Base-by-base conservation (phyloP, 2,329 filamentous ascomycete species). In the Neonectria magnoliae region DNA sequence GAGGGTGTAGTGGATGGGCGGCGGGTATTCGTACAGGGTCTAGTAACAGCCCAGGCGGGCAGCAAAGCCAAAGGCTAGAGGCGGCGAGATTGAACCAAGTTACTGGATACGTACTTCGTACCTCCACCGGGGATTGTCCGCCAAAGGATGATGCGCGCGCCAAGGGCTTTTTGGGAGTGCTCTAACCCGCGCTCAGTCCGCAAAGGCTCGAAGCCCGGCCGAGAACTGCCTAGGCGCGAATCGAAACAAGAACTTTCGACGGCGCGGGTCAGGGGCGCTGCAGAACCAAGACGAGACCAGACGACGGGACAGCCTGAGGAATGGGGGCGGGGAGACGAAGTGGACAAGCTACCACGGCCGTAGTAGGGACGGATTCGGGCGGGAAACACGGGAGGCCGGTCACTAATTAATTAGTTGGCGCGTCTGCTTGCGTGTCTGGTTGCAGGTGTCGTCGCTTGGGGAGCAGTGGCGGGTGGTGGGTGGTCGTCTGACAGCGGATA, bases 181-280 rank as follows among this genome's bases (percentile, higher is more conserved):
- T 59, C 50, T 55, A 55, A 58, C 60, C 60, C 31, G 60, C 54
- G 31, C 54, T 58, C 50, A 55, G 50, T 59, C 42, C 52, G 38
- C 31, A 31, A 20, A 47, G 33, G 18, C 36, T 7, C 42, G 55
- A 55, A 55, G 16, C 20, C 48, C 55, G 42, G 55, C 60, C 50
- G 56, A 64, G 61, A 64, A 58, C 41, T 59, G 61, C 31, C 54
- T 64, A 59, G 61, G 42, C 51, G 52, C 36, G 48, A 57, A 44
- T 62, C 42, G 50, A 54, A 52, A 44, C 55, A 53, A 63, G 60
- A 48, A 55, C 44, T 55, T 52, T 59, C 56, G 53, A 57, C 53
- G 45, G 53, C 54, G 41, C 55, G 41, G 55, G 60, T 54, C 55
- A 59, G 60, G 60, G 60, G 60, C 20, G 33, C 56, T 59, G 44